Evolutionary conservation across 2,329 filamentous ascomycete species (phyloP), one percentile per base, ranked within the genome.

Genomic region (Alternaria panax): DNA sequence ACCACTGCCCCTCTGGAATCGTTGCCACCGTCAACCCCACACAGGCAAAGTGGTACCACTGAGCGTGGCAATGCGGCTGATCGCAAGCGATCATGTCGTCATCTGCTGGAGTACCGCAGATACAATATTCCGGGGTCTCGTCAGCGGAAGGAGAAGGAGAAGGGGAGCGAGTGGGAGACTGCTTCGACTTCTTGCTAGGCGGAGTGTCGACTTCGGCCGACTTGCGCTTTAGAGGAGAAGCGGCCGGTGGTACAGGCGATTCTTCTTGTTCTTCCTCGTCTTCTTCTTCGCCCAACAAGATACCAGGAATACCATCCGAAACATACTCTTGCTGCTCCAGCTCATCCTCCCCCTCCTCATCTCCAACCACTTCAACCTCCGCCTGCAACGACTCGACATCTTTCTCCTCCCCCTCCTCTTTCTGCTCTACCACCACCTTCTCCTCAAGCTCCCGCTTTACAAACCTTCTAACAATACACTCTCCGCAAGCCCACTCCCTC

Each of bases 1-100:
- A 41, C 57, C 52, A 59, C n/a, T 40, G 6, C 16, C 52, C 52
- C 14, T 32, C 22, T 0, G 52, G 57, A 27, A 59, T 32, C 4
- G 45, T 59, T 16, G 28, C 12, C 11, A n/a, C 11, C 7, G 45
- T 56, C 52, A 59, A 25, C 3, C 57, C 52, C 1, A 59, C 52
- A 12, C 57, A 59, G 0, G 16, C 46, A 27, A 34, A 59, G 16
- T 59, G 57, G n/a, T 46, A 59, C 57, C 57, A 59, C 14, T 51
- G 22, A 4, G 7, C 16, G 5, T 5, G 1, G 25, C 57, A 59
- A 12, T 20, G 6, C 20, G 20, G n/a, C 7, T n/a, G 40, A n/a
- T 59, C 52, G n/a, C 57, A 59, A 12, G 25, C 57, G 14, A 59
- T 36, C 57, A 59, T 59, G 2, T 32, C 8, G 20, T 48, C 7